A percentile compares a stretch with the other conserved stretches of the same genome.
These are phyloP conservation scores for Tanacetum coccineum DNA, from an alignment of 129 eudicot species.

Conservation along the genomic window DNA sequence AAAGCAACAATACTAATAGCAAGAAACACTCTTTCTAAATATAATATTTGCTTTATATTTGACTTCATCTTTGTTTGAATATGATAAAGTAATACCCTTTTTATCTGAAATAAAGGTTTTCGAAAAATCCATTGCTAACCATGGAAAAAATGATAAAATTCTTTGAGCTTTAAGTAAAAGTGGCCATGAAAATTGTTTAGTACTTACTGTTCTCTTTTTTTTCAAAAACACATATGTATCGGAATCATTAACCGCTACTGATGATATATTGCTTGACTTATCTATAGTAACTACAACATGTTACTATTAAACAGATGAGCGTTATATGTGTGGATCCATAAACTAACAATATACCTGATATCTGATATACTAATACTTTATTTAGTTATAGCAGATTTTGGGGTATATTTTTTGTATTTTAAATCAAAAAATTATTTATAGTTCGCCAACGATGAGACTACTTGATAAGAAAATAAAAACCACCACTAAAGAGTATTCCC, in stretches of 20 bases:
- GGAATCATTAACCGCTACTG: slow-evolving; percentile 41
- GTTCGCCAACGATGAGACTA: too few relatives aligned
- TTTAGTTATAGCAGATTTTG: too few relatives aligned
- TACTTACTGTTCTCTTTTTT: slow-evolving; percentile 64
- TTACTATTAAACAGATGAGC: too few relatives aligned
- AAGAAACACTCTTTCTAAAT: slow-evolving; percentile 63
- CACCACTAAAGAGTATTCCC: too few relatives aligned
- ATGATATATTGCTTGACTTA: slow-evolving; percentile 42
- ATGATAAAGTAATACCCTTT: slow-evolving; percentile 56
- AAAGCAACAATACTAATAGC: slow-evolving; percentile 58
- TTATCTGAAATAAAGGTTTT: slow-evolving; percentile 38
- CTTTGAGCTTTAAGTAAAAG: slow-evolving; percentile 65
- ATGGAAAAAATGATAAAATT: slow-evolving; percentile 42
- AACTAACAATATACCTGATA: too few relatives aligned
- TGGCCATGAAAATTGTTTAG: slow-evolving; percentile 69
- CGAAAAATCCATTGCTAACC: slow-evolving; percentile 48
- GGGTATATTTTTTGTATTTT: too few relatives aligned
- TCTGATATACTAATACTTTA: too few relatives aligned
- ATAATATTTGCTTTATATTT: slow-evolving; percentile 54
- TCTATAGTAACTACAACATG: slow-evolving; percentile 47
- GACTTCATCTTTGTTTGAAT: slow-evolving; percentile 57
- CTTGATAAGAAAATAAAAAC: too few relatives aligned
- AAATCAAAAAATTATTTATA: too few relatives aligned
- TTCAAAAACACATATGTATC: slow-evolving; percentile 40
- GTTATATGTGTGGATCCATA: too few relatives aligned